These are phyloP conservation scores for Tirmania nivea DNA, from an alignment of 495 filamentous ascomycete species.

Conservation along the genomic window DNA sequence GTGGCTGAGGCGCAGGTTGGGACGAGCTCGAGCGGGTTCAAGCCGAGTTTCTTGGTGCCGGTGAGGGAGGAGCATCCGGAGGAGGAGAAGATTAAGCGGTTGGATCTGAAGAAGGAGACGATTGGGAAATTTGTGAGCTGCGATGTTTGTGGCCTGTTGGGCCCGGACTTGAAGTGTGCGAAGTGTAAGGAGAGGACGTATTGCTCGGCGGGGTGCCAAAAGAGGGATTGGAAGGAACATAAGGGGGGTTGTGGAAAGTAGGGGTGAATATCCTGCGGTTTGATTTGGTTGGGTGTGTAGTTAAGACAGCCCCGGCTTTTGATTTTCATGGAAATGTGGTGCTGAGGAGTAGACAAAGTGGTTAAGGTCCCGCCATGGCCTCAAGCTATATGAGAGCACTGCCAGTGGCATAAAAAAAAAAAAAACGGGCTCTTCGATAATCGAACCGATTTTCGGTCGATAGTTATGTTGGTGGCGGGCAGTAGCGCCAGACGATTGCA, in stretches of 20 bases:
- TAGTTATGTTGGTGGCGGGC: no score
- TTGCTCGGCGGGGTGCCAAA: slow-evolving; percentile 9
- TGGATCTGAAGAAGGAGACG: background rate
- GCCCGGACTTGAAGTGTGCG: slow-evolving; percentile 5
- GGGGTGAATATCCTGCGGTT: no score
- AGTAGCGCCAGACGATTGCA: no score
- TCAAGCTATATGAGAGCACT: no score
- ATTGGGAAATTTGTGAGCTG: background rate
- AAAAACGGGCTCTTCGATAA: no score
- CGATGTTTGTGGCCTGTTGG: background rate
- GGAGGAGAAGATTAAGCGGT: background rate
- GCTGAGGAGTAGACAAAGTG: no score
- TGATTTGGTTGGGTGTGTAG: no score
- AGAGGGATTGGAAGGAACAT: slow-evolving; percentile 12
- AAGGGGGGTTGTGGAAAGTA: slow-evolving; percentile 5
- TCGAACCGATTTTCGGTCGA: no score
- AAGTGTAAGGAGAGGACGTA: slow-evolving; percentile 8
- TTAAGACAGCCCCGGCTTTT: no score
- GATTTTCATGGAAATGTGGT: no score
- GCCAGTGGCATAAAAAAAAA: no score
- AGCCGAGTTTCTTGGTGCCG: background rate
- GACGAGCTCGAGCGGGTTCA: background rate
- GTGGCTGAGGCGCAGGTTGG: background rate
- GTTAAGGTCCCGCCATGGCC: no score
- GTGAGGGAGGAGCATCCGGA: background rate